Evolutionary conservation across 2,329 filamentous ascomycete species (phyloP), one percentile per base, ranked within the genome.

Genomic region (Sordariomycetes sp.): DNA sequence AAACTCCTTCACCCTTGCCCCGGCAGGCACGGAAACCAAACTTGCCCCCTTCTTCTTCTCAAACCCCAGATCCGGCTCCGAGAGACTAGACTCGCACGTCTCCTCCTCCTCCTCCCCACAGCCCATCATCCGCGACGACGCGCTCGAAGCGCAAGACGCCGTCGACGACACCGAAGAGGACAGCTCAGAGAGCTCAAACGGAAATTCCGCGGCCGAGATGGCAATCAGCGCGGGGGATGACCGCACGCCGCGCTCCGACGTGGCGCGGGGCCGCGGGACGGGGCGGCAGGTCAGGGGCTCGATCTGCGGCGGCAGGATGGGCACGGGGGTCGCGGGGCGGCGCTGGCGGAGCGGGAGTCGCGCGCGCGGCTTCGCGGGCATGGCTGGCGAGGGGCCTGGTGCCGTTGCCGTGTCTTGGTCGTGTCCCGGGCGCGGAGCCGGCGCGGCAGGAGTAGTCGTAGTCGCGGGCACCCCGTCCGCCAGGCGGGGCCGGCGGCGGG

Each of bases 1-100:
- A 58, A 81, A 72, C 56, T 68, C 55, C 22, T 53, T 58, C 10
- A 61, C 58, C 36, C 35, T 45, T 13, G 57, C 59, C 17, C 60
- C 60, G 12, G 54, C 34, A 4, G 60, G 60, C 25, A 61, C 58
- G 35, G 28, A 39, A 15, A 50, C 25, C 54, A 56, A 17, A 32
- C 50, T 50, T 24, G 24, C 54, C 8, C 39, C 50, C 15, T 17
- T 12, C 45, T 55, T 51, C 22, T 32, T 17, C n/a, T 52, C 54
- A 2, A 28, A 52, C 20, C 24, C 45, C 15, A 48, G 34, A 36
- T 52, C 53, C 32, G 51, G 53, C 48, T 42, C 53, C 22, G 54
- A 57, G 22, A 53, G 45, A 20, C 48, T 53, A 20, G 57, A 56
- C 24, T 56, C 54, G 42, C 39, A 50, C 39, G 42, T 51, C 54